These are phyloP conservation scores for Pythium chondricola DNA, from an alignment of 352 stramenopile species.

Conservation along the genomic window DNA sequence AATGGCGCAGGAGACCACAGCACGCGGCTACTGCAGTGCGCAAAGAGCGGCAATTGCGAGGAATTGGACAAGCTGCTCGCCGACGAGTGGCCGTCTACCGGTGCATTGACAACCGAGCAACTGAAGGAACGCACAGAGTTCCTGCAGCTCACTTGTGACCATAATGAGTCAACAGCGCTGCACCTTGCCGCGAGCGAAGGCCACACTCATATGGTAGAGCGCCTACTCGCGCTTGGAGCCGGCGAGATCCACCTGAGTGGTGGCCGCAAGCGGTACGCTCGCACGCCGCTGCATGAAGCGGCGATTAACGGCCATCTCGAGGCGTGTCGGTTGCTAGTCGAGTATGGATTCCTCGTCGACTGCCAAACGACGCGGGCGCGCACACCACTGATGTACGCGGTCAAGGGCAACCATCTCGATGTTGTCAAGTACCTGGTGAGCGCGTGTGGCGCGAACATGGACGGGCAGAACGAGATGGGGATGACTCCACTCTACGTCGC, in stretches of 20 bases:
- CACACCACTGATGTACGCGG: conserved; percentile 73
- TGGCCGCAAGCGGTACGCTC: conserved; percentile 56
- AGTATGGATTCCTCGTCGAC: conserved; percentile 56
- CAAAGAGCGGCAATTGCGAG: conserved; percentile 35
- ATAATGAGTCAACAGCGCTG: conserved; percentile 55
- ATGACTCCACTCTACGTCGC: conserved; percentile 70
- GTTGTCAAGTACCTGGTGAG: conserved; percentile 36
- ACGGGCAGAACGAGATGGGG: conserved; percentile 79
- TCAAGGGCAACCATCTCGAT: conserved; percentile 54
- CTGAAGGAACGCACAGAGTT: conserved; percentile 26
- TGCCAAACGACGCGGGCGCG: conserved; percentile 71
- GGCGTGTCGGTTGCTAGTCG: conserved; percentile 43
- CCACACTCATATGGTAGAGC: conserved; percentile 32
- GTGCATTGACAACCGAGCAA: neutral
- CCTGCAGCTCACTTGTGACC: conserved; percentile 60
- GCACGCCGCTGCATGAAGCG: conserved; percentile 68
- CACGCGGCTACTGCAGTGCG: conserved; percentile 38
- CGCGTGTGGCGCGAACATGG: conserved; percentile 41
- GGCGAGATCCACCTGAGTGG: conserved; percentile 57
- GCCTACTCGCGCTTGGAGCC: conserved; percentile 38
- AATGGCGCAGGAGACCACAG: conserved; percentile 20
- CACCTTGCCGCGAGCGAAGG: conserved; percentile 62
- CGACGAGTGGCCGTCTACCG: neutral
- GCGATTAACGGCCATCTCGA: conserved; percentile 55
- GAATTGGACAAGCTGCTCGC: conserved; percentile 28